A percentile compares a stretch with the other conserved stretches of the same genome.
Evolutionary conservation across 2,329 filamentous ascomycete species (phyloP).

Genomic region (Coniochaeta hoffmannii): DNA sequence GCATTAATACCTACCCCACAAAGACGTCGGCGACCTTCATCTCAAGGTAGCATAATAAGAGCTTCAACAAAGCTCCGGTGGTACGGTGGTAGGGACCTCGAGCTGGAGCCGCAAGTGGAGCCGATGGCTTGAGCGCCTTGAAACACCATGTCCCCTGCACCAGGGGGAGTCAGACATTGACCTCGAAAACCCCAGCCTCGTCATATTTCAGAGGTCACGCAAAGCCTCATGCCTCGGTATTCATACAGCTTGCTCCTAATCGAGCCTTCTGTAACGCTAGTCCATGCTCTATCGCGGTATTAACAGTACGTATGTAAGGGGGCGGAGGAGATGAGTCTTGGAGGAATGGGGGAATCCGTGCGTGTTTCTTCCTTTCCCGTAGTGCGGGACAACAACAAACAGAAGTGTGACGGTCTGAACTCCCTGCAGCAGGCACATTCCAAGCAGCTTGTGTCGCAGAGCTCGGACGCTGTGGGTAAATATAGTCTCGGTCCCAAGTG

Average conservation of each 20-base stretch:
- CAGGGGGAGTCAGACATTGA: neutral
- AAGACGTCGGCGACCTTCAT: neutral
- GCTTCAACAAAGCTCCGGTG: too few relatives aligned
- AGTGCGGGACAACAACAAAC: too few relatives aligned
- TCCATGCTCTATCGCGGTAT: neutral
- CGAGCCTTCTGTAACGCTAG: neutral
- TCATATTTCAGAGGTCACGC: neutral
- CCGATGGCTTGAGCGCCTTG: slow-evolving; percentile 1
- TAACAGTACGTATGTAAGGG: too few relatives aligned
- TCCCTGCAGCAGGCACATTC: neutral
- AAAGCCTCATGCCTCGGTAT: neutral
- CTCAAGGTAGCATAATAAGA: too few relatives aligned
- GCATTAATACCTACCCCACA: neutral
- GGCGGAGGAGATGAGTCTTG: neutral
- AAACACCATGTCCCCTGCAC: neutral
- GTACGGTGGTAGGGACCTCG: neutral
- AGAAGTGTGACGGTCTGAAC: neutral
- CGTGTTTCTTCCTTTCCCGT: neutral
- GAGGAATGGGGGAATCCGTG: neutral
- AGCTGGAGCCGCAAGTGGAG: neutral
- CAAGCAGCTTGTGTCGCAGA: neutral
- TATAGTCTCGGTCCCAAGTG: neutral
- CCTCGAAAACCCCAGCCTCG: neutral
- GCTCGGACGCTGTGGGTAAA: neutral
- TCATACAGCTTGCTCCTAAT: neutral